Percentiles rank a stretch among this genome's conserved stretches.
Evolutionary conservation across 768 basidiomycete species (phyloP).

Genomic region (Boletellus sp.): DNA sequence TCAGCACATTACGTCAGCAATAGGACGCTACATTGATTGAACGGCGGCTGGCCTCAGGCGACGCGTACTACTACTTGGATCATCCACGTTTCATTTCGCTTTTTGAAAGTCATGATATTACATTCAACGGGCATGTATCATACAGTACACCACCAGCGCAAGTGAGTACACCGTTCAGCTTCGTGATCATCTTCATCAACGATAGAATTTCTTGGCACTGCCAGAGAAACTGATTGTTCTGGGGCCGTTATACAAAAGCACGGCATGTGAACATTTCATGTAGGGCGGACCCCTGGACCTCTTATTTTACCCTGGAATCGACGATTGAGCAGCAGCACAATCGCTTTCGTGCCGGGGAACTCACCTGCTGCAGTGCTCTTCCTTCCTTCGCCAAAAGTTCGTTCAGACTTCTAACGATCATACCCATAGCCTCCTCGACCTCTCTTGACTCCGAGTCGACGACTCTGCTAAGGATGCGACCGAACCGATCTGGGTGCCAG

Average conservation of each 20-base stretch:
- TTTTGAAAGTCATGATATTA: conserved; percentile 1
- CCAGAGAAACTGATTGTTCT: conserved; percentile 12
- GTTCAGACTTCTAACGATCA: conserved; percentile 65
- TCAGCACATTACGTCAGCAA: conserved; percentile 23
- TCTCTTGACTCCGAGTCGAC: conserved; percentile 44
- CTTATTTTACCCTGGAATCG: conserved; percentile 18
- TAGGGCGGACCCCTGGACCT: not conserved
- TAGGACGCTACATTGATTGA: too few relatives aligned
- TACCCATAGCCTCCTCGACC: conserved; percentile 63
- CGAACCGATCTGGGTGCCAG: conserved; percentile 82
- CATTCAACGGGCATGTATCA: conserved; percentile 13
- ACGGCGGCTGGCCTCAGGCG: too few relatives aligned
- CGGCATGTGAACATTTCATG: not conserved
- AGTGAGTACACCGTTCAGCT: conserved; percentile 7
- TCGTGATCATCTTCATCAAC: conserved; percentile 10
- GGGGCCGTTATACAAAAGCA: not conserved
- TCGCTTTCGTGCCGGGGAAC: conserved; percentile 3
- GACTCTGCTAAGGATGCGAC: conserved; percentile 52
- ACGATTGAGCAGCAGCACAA: not conserved
- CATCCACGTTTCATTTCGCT: conserved; percentile 9
- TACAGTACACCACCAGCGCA: conserved; percentile 14
- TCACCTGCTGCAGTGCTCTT: conserved; percentile 17
- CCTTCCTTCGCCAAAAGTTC: conserved; percentile 50
- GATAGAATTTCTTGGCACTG: conserved; percentile 9
- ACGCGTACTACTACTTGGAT: too few relatives aligned